Base-by-base conservation (phyloP, 1,284 basidiomycete species). In the Singerocomus inundabilis region DNA sequence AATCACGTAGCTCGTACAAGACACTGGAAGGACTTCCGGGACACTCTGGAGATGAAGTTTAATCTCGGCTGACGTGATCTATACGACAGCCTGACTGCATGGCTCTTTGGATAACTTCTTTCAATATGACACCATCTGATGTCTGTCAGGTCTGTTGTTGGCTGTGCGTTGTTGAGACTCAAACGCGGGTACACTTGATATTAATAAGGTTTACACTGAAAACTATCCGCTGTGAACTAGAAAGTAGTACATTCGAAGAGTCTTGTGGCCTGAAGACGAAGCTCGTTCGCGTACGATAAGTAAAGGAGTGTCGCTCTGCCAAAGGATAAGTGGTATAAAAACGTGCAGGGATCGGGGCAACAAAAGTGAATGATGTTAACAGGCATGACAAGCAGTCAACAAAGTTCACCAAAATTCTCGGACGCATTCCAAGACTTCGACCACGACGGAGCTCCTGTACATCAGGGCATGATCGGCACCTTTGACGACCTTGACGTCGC, bases 401-500 rank as follows among this genome's bases (percentile, higher is more conserved):
- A 33, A 28, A 32, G 26, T 54, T 59, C 64, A 70, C 88, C 88
- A 89, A 53, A 74, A 80, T 47, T 78, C 76, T 51, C 77, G 70
- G 36, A 86, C 69, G 46, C 77, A 74, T 67, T 96, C 91, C 41
- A 98, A 73, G 16, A 93, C 91, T 56, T 96, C 91, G 32, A 94
- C 82, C 61, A 98, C 91, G 39, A 94, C 90, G 49, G 78, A 78
- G 60, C 86, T 86, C 64, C 85, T 88, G 69, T 92, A 96, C 92
- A 98, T 93, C 56, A 98, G 75, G 40, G 86, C 85, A 69, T 98
- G 95, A 59, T 93, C 91, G 16, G 91, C 95, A 30, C 88, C 90
- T 58, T 84, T 85, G 43, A 97, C 85, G 16, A 97, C 82, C 60
- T 85, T 82, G 34, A 98, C 83, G 46, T 77, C 73, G 63, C 91